A percentile compares a stretch with the other conserved stretches of the same genome.
phyloP scores from a whole-genome alignment of 768 basidiomycete genomes.

The Phylloporus sp. region DNA sequence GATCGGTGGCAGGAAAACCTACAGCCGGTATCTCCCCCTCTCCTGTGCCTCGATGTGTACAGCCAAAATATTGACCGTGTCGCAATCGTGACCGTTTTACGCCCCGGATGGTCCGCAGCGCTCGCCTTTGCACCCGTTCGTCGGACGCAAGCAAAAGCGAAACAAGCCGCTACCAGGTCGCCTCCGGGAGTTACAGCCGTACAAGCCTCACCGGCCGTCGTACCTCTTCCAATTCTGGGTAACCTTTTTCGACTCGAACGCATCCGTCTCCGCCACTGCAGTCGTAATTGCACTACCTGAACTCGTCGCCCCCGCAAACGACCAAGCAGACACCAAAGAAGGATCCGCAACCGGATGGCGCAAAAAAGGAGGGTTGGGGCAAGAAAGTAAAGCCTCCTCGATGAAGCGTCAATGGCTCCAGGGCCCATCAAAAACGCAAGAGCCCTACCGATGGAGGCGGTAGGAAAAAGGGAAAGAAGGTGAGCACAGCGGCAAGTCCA shows the following conservation, averaged over 20 bases:
- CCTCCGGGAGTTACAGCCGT: constrained; percentile 55
- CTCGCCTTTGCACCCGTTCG: constrained; percentile 86
- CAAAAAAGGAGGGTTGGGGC: constrained; percentile 65
- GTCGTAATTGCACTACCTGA: constrained; percentile 68
- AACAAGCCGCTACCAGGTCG: constrained; percentile 36
- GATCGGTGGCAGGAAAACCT: constrained; percentile 39
- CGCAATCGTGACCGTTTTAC: constrained; percentile 30
- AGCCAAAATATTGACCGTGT: constrained; percentile 35
- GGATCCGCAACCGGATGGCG: constrained; percentile 34
- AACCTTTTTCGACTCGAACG: constrained; percentile 24
- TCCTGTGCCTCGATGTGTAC: constrained; percentile 35
- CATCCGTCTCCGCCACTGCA: constrained; percentile 48
- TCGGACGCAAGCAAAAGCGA: constrained; percentile 56
- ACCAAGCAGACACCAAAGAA: constrained; percentile 26
- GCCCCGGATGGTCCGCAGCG: constrained; percentile 74
- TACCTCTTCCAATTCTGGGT: constrained; percentile 30
- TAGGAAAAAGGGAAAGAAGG: constrained; percentile 58
- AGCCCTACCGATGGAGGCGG: constrained; percentile 41
- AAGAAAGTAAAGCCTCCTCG: constrained; percentile 84
- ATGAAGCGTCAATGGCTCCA: constrained; percentile 85
- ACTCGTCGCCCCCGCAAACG: constrained; percentile 33
- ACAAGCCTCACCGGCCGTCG: constrained; percentile 33
- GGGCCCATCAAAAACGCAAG: constrained; percentile 48
- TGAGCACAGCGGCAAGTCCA: constrained; percentile 21
- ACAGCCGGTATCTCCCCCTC: constrained; percentile 53